These are phyloP conservation scores for Penicillium rolfsii DNA, from an alignment of 2,329 filamentous ascomycete genomes.

Conservation along the genomic window DNA sequence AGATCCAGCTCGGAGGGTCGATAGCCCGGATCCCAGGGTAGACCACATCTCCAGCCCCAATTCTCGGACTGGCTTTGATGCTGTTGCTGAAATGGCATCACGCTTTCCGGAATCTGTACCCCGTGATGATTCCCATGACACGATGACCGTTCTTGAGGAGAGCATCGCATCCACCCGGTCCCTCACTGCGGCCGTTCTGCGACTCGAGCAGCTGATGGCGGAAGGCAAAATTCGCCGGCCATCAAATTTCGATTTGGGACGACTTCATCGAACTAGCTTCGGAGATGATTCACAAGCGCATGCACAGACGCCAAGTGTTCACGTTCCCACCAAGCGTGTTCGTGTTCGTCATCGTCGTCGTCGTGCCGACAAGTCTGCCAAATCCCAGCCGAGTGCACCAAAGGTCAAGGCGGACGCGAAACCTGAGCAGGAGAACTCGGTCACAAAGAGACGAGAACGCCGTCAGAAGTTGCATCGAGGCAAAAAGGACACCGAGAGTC, in stretches of 20 bases:
- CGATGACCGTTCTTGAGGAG: neutral
- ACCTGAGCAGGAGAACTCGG: constrained; percentile 38
- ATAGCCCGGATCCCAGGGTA: neutral
- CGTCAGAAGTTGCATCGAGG: constrained; percentile 41
- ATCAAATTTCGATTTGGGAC: constrained; percentile 3
- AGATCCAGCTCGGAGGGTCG: neutral
- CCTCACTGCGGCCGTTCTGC: constrained; percentile 21
- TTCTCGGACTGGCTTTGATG: constrained; percentile 3
- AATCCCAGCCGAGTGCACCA: neutral
- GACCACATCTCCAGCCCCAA: constrained; percentile 2
- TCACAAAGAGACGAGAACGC: constrained; percentile 40
- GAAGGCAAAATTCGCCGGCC: constrained; percentile 2
- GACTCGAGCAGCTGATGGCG: neutral
- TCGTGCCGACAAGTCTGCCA: constrained; percentile 9
- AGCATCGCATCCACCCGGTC: constrained; percentile 17
- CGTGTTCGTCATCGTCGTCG: constrained; percentile 12
- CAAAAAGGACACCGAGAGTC: constrained; percentile 13
- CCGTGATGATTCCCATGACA: neutral
- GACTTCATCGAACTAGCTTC: neutral
- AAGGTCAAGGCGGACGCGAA: neutral
- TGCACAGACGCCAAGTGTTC: constrained; percentile 2
- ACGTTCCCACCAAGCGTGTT: constrained; percentile 1
- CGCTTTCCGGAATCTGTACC: neutral
- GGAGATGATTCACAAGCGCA: neutral
- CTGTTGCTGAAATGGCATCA: neutral